Percentiles rank a stretch among this genome's conserved stretches.
Conservation (phyloP, 2,329 filamentous ascomycete genomes). For the Aspergillus luchuensis region DNA sequence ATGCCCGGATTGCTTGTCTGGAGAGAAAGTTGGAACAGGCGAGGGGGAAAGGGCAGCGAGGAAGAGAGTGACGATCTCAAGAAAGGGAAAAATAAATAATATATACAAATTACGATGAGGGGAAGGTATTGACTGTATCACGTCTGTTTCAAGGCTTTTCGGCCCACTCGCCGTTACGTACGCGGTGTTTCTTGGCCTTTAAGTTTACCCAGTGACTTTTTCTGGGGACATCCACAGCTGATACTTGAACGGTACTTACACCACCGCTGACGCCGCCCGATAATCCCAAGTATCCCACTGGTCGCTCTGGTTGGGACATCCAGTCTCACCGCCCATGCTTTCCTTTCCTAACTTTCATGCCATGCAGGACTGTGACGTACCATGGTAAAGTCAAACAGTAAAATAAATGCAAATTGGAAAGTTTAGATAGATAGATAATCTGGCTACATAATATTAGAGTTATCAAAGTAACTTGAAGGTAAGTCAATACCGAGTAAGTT, state of each 20-base stretch:
- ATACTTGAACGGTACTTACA: not conserved
- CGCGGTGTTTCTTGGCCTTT: not conserved
- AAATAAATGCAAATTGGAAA: too few relatives aligned
- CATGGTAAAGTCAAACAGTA: not conserved
- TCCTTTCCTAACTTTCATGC: too few relatives aligned
- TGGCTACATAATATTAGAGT: too few relatives aligned
- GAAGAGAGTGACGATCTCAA: constrained; percentile 2
- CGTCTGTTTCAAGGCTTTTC: constrained; percentile 5
- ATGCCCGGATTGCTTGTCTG: not conserved
- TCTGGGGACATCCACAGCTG: constrained; percentile 3
- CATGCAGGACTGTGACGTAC: not conserved
- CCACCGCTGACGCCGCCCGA: not conserved
- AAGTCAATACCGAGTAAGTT: not conserved
- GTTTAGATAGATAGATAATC: too few relatives aligned
- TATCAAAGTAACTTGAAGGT: not conserved
- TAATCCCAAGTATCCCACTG: not conserved
- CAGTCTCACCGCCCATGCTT: not conserved
- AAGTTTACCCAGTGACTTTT: not conserved
- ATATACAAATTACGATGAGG: constrained; percentile 5
- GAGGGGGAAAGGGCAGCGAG: constrained; percentile 15
- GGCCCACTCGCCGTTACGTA: constrained; percentile 9
- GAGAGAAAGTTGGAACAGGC: not conserved
- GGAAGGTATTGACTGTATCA: constrained; percentile 6
- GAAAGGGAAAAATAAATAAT: not conserved
- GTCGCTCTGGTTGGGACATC: not conserved